Base-by-base conservation (phyloP, 2,329 filamentous ascomycete species). In the Cordyceps farinosa region DNA sequence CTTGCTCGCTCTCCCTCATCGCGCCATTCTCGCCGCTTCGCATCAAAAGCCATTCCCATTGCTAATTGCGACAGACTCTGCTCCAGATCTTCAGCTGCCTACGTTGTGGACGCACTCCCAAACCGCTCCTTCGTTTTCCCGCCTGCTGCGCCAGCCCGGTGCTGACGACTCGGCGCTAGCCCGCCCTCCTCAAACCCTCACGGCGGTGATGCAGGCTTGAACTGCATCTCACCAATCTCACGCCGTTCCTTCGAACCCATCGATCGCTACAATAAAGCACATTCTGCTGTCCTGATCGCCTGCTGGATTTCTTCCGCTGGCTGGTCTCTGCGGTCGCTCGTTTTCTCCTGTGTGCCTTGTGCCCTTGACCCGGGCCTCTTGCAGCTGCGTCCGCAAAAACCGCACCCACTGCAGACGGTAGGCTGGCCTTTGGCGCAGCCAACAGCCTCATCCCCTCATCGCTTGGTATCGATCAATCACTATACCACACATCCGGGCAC, bases 341-440 rank as follows among this genome's bases (percentile, higher is more conserved):
- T 40, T 55, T 50, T 8, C 42, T 50, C 52, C 50, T 36, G 50
- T 48, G 52, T 51, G 59, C 50, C 48, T 53, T 36, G 32, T 42
- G 60, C 51, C 60, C 52, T 56, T 45, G 17, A 29, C 42, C 44
- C 34, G 17, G 36, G 59, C 50, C 52, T 32, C 53, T 62, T 30
- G 48, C 60, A 62, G 40, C 42, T 45, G 59, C 61, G 44, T 62
- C 66, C 66, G 67, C 74, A 75, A 74, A 75, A 70, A 70, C 73
- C 73, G 70, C 73, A 73, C 32, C 36, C 60, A 32, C 56, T 7
- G 36, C 42, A 34, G 51, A 22, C 44, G 45, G 45, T 34, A 56
- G 45, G 30, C 44, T 62, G 51, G 50, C 42, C 40, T 48, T 60
- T 30, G 30, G 30, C 57, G 8, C 29, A 66, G 60, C 64, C 65